These are phyloP conservation scores for Candida oleophila DNA, from an alignment of 805 yeast species.

Conservation along the genomic window DNA sequence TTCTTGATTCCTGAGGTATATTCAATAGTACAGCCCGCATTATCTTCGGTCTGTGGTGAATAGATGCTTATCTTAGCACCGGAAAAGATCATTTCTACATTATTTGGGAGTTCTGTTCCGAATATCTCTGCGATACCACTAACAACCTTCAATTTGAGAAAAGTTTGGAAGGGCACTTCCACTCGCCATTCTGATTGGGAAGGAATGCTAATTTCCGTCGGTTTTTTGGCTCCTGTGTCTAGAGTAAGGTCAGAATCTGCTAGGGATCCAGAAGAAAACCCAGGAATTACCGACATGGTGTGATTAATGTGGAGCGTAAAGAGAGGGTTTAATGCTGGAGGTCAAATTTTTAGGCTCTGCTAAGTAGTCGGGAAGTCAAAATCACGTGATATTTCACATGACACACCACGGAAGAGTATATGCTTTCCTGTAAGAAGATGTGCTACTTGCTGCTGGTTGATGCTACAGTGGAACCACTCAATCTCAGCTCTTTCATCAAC, in stretches of 20 bases:
- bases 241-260: not conserved
- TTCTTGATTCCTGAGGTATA: conserved; percentile 28
- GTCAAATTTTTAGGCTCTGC: too few relatives aligned
- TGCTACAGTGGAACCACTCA: too few relatives aligned
- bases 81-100: conserved; percentile 44
- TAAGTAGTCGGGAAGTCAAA: too few relatives aligned
- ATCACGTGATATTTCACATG: too few relatives aligned
- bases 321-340: not conserved
- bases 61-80: conserved; percentile 40
- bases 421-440: too few relatives aligned
- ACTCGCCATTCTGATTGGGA: conserved; percentile 71
- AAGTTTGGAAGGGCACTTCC: conserved; percentile 57
- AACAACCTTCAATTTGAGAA: conserved; percentile 48
- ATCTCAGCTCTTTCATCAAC: too few relatives aligned
- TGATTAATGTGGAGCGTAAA: not conserved
- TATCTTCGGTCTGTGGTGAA: conserved; percentile 43
- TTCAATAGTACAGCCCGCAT: conserved; percentile 56
- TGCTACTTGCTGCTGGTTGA: too few relatives aligned
- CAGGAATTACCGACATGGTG: conserved; percentile 13
- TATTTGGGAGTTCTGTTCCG: conserved; percentile 87
- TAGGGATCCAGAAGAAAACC: conserved; percentile 10
- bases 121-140: conserved; percentile 84
- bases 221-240: conserved; percentile 3
- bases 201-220: conserved; percentile 24
- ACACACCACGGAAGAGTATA: too few relatives aligned